These are phyloP conservation scores for Saccharata proteae DNA, from an alignment of 2,329 filamentous ascomycete genomes.

Conservation along the genomic window DNA sequence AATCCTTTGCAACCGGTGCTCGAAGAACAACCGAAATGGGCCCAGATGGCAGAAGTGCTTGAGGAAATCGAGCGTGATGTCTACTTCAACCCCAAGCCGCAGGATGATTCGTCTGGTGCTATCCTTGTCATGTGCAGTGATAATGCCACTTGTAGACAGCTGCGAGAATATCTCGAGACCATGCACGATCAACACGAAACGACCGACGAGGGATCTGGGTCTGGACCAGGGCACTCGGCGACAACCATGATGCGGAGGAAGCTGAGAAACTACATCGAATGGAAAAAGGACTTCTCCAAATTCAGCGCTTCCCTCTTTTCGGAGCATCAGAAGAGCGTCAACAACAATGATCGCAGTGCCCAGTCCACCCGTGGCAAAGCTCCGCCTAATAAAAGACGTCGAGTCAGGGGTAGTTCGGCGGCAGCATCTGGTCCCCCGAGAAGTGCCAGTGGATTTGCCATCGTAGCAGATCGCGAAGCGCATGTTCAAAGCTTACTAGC, in stretches of 20 bases:
- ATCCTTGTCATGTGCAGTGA: constrained; percentile 95
- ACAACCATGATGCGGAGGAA: constrained; percentile 83
- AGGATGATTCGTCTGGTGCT: constrained; percentile 79
- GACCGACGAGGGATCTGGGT: constrained; percentile 37
- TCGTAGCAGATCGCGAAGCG: constrained; percentile 70
- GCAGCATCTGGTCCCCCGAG: constrained; percentile 47
- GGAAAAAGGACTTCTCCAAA: constrained; percentile 82
- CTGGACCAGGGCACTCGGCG: constrained; percentile 56
- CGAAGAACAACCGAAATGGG: constrained; percentile 94
- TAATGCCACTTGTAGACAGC: constrained; percentile 70
- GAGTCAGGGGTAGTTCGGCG: constrained; percentile 66
- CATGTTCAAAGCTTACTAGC: constrained; percentile 75
- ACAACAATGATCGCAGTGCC: constrained; percentile 44
- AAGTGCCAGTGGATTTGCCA: constrained; percentile 52
- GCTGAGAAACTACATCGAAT: constrained; percentile 73
- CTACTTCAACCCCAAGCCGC: constrained; percentile 65
- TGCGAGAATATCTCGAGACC: constrained; percentile 81
- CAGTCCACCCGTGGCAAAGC: constrained; percentile 46
- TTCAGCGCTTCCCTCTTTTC: constrained; percentile 68
- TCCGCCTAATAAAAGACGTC: constrained; percentile 74
- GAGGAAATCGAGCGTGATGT: constrained; percentile 87
- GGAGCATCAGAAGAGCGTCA: constrained; percentile 67
- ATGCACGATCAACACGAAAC: constrained; percentile 51
- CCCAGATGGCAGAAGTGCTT: constrained; percentile 73
- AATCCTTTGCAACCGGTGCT: constrained; percentile 66